These are phyloP conservation scores for Colletotrichum sp. DNA, from an alignment of 2,329 filamentous ascomycete genomes.

Conservation along the genomic window DNA sequence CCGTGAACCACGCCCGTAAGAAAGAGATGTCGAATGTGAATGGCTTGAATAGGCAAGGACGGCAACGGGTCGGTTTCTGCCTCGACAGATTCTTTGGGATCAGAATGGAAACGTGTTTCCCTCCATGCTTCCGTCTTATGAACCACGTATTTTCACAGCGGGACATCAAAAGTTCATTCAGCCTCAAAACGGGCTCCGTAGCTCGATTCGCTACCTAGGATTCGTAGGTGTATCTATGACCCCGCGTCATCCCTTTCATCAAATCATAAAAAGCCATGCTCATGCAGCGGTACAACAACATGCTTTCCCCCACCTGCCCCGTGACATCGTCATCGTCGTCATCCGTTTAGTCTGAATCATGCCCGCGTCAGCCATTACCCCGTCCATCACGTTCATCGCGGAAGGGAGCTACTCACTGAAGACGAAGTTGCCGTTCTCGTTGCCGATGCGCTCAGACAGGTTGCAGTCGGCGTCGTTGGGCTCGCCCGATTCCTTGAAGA, in stretches of 20 bases:
- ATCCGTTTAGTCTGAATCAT: background rate
- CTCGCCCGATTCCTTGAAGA: constrained; percentile 43
- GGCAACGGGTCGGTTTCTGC: background rate
- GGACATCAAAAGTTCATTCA: background rate
- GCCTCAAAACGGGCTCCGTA: background rate
- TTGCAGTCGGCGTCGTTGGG: constrained; percentile 52
- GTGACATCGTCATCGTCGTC: background rate
- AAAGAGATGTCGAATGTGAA: background rate
- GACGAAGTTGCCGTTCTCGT: constrained; percentile 52
- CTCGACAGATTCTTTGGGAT: background rate
- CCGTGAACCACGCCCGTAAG: too few relatives aligned
- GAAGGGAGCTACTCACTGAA: constrained; percentile 25
- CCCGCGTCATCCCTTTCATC: background rate
- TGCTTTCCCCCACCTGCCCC: background rate
- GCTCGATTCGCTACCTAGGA: constrained; percentile 12
- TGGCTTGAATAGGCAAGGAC: background rate
- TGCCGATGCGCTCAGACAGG: constrained; percentile 59
- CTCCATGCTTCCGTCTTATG: background rate
- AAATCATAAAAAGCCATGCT: background rate
- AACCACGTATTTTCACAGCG: background rate
- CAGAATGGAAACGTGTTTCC: background rate
- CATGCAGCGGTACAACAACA: background rate
- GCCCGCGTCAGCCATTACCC: background rate
- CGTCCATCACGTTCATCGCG: too few relatives aligned
- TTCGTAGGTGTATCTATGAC: background rate